These are phyloP conservation scores for Thyridium curvatum DNA, from an alignment of 2,329 filamentous ascomycete species.

Conservation along the genomic window DNA sequence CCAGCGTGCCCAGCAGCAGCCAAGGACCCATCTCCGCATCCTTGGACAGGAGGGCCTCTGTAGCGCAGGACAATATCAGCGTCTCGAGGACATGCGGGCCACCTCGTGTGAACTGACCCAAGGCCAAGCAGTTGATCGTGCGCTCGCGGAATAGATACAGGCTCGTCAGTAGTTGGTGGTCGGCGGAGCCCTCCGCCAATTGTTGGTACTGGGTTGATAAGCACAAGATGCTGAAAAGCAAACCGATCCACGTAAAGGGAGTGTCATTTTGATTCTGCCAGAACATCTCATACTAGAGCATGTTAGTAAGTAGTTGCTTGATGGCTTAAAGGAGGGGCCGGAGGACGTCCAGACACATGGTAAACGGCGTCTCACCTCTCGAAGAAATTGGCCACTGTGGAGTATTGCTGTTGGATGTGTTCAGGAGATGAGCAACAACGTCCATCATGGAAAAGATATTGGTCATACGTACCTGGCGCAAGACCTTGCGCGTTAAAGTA, in stretches of 20 bases:
- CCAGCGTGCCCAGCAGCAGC: conserved; percentile 23
- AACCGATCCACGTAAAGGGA: conserved; percentile 37
- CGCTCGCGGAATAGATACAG: conserved; percentile 18
- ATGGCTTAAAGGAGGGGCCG: too few species aligned
- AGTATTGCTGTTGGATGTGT: conserved; percentile 13
- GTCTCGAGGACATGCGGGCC: conserved; percentile 34
- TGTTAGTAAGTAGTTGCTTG: conserved; percentile 1
- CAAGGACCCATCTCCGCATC: conserved; percentile 26
- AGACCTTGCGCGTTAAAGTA: conserved; percentile 28
- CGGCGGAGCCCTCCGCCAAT: conserved; percentile 6
- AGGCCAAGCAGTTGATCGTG: conserved; percentile 26
- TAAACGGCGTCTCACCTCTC: conserved; percentile 12
- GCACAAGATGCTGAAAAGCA: conserved; percentile 38
- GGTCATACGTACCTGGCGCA: conserved; percentile 12
- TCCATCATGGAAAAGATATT: too few species aligned
- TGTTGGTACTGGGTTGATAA: conserved; percentile 22
- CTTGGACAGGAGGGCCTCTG: conserved; percentile 19
- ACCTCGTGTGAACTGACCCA: conserved; percentile 33
- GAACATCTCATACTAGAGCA: conserved; percentile 32
- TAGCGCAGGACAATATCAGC: conserved; percentile 23
- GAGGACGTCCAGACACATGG: not conserved
- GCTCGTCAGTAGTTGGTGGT: conserved; percentile 4
- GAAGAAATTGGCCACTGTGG: conserved; percentile 21
- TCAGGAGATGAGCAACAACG: too few species aligned
- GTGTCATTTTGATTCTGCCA: conserved; percentile 29